These are phyloP conservation scores for Podospora pseudoanserina DNA, from an alignment of 495 filamentous ascomycete species.

Conservation along the genomic window DNA sequence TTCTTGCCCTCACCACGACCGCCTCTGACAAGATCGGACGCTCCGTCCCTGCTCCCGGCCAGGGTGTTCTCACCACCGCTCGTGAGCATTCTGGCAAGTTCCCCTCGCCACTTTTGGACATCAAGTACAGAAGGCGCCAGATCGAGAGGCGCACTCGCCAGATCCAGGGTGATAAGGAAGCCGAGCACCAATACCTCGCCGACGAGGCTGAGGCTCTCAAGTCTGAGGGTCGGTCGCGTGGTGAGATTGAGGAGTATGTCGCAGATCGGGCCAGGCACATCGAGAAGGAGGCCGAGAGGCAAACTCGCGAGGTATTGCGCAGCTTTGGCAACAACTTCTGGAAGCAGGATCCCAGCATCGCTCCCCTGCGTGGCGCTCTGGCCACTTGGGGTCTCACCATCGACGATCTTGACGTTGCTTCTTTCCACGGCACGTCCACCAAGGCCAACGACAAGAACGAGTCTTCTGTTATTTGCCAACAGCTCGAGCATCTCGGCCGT, in stretches of 20 bases:
- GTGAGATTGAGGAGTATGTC: slow-evolving; percentile 74
- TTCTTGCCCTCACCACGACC: slow-evolving; percentile 92
- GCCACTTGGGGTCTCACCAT: slow-evolving; percentile 98
- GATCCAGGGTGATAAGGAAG: slow-evolving; percentile 93
- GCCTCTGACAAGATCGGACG: slow-evolving; percentile 99
- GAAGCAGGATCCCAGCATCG: slow-evolving; percentile 90
- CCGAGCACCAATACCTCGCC: slow-evolving; percentile 86
- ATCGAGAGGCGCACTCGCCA: slow-evolving; percentile 87
- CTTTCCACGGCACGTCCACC: slow-evolving; percentile 98
- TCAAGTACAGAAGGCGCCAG: slow-evolving; percentile 94
- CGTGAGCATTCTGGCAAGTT: slow-evolving; percentile 87
- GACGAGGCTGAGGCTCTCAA: slow-evolving; percentile 91
- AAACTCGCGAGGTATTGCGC: slow-evolving; percentile 86
- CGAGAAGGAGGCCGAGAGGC: slow-evolving; percentile 79
- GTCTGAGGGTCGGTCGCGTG: slow-evolving; percentile 64
- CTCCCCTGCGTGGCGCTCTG: slow-evolving; percentile 88
- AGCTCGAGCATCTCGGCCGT: slow-evolving; percentile 90
- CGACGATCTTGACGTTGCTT: slow-evolving; percentile 90
- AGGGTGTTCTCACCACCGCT: slow-evolving; percentile 96
- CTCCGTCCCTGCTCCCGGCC: slow-evolving; percentile 91
- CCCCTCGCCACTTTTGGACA: slow-evolving; percentile 89
- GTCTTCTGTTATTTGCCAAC: slow-evolving; percentile 94
- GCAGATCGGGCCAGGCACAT: slow-evolving; percentile 82
- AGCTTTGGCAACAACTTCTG: slow-evolving; percentile 97
- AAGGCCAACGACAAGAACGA: slow-evolving; percentile 99